phyloP scores from a whole-genome alignment of 768 basidiomycete species.

The Termitomyces sp. region DNA sequence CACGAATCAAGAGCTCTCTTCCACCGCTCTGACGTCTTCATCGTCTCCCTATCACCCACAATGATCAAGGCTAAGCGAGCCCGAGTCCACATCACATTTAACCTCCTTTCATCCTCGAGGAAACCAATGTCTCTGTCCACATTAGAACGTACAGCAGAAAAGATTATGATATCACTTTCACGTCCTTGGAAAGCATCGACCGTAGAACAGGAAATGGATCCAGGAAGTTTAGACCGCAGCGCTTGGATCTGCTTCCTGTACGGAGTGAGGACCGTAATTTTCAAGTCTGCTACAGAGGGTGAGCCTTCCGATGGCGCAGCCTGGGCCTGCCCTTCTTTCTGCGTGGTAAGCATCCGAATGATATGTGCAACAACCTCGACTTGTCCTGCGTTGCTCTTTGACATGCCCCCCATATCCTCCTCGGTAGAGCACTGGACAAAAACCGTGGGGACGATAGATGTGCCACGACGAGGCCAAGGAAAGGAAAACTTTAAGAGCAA shows the following conservation, averaged over 20 bases:
- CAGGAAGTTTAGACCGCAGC: conserved; percentile 34
- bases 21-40: conserved; percentile 45
- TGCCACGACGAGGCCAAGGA: conserved; percentile 48
- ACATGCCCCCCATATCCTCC: conserved; percentile 53
- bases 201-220: conserved; percentile 37
- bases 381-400: conserved; percentile 60
- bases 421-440: conserved; percentile 54
- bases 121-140: conserved; percentile 58
- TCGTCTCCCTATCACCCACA: conserved; percentile 50
- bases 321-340: conserved; percentile 11
- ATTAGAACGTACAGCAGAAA: conserved; percentile 61
- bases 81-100: conserved; percentile 72
- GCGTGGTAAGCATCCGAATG: conserved; percentile 32
- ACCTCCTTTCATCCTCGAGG: conserved; percentile 50
- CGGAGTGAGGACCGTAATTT: conserved; percentile 50
- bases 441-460: conserved; percentile 40
- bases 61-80: conserved; percentile 53
- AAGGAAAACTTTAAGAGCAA: conserved; percentile 38
- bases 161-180: conserved; percentile 63
- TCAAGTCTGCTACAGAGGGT: conserved; percentile 15
- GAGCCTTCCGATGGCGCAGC: conserved; percentile 9
- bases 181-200: conserved; percentile 66
- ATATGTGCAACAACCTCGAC: conserved; percentile 46
- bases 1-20: conserved; percentile 42
- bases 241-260: conserved; percentile 52